Evolutionary conservation across 805 yeast genomes (phyloP).

Genomic region (Metschnikowia lunata): DNA sequence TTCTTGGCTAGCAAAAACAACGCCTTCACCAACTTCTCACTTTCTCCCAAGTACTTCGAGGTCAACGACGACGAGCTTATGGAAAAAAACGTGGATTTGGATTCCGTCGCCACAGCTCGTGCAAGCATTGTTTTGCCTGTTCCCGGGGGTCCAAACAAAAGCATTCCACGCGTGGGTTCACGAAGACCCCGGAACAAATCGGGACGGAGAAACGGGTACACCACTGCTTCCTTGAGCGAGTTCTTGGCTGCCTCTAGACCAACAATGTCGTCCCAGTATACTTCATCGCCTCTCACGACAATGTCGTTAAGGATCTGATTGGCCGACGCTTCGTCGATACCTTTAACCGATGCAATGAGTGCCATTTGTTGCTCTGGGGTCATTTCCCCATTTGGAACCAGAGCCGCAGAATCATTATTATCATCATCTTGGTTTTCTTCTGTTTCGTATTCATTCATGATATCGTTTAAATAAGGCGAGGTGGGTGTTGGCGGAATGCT

Average conservation of each 20-base stretch:
- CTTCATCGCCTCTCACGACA: constrained; percentile 84
- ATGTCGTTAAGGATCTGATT: constrained; percentile 84
- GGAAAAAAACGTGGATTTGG: constrained; percentile 86
- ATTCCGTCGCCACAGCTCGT: constrained; percentile 93
- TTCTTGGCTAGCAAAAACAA: constrained; percentile 79
- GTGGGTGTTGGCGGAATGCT: constrained; percentile 4
- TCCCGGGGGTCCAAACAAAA: constrained; percentile 97
- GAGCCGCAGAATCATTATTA: not conserved
- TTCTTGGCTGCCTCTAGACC: constrained; percentile 87
- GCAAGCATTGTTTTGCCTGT: constrained; percentile 98
- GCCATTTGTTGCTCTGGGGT: constrained; percentile 28
- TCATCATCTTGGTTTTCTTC: constrained; percentile 8
- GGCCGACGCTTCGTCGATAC: constrained; percentile 77
- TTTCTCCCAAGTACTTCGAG: constrained; percentile 85
- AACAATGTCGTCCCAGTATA: constrained; percentile 92
- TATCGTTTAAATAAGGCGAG: constrained; percentile 27
- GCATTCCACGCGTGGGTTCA: constrained; percentile 96
- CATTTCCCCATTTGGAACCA: constrained; percentile 7
- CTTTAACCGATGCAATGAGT: constrained; percentile 47
- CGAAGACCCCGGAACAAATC: constrained; percentile 86
- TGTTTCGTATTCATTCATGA: constrained; percentile 21
- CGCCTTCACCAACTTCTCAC: constrained; percentile 89
- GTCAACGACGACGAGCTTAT: constrained; percentile 88
- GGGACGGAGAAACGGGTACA: constrained; percentile 91
- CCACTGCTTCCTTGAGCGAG: constrained; percentile 90